Percentiles rank a stretch among this genome's conserved stretches.
phyloP scores from a whole-genome alignment of 192 early-diverging fungal genomes.

The Linnemannia hyalina region DNA sequence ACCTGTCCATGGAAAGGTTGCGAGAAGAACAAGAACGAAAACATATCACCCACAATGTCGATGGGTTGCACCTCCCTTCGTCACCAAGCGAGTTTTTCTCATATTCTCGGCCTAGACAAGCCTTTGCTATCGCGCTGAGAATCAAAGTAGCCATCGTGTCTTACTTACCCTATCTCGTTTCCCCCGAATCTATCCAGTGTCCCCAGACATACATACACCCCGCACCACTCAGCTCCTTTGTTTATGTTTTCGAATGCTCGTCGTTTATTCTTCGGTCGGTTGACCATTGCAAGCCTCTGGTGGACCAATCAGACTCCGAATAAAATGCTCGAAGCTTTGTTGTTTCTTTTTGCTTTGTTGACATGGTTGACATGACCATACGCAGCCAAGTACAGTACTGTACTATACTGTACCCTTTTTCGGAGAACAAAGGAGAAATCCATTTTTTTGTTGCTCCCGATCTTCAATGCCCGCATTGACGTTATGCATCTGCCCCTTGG shows the following conservation, averaged over 20 bases:
- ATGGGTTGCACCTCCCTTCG: slow-evolving; percentile 22
- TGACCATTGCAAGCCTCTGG: background rate
- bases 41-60: slow-evolving; percentile 22
- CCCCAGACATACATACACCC: no score
- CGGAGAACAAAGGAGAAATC: background rate
- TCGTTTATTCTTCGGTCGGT: background rate
- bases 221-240: no score
- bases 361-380: no score
- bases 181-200: background rate
- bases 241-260: background rate
- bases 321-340: background rate
- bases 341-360: background rate
- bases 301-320: background rate
- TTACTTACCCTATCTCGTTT: background rate
- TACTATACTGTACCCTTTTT: no score
- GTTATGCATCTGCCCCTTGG: background rate
- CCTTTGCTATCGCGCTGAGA: slow-evolving; percentile 8
- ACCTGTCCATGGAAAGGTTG: slow-evolving; percentile 28
- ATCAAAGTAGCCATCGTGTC: background rate
- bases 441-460: background rate
- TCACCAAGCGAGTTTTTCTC: slow-evolving; percentile 16
- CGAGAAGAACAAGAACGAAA: slow-evolving; percentile 16
- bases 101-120: slow-evolving; percentile 24
- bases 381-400: no score
- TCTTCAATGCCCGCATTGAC: background rate